Conservation (phyloP, 1,139 yeast genomes). For the Suzukiozyma palmioleophila region DNA sequence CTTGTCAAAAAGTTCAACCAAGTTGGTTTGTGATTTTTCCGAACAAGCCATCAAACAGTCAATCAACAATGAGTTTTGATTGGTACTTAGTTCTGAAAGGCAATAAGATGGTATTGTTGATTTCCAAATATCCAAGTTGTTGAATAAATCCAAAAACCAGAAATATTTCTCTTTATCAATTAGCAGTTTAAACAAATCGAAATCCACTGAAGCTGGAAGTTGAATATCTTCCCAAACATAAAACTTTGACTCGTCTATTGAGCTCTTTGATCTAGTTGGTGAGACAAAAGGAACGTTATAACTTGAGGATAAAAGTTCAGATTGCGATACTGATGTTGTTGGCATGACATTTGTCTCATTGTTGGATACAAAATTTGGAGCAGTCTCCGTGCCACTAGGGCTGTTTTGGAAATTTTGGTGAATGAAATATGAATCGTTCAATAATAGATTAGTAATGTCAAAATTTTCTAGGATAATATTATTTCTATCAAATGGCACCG, state of each 20-base stretch:
- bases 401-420: conserved; percentile 2
- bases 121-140: conserved; percentile 38
- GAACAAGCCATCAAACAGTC: conserved; percentile 21
- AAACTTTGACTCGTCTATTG: background rate
- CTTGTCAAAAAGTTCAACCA: background rate
- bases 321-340: background rate
- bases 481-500: conserved; percentile 5
- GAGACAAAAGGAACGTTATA: background rate
- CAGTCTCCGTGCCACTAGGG: background rate
- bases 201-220: conserved; percentile 2
- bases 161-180: conserved; percentile 31
- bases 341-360: background rate
- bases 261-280: background rate
- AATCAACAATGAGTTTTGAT: conserved; percentile 20
- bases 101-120: conserved; percentile 34
- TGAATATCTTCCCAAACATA: background rate
- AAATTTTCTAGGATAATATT: conserved; percentile 17
- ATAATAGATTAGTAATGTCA: conserved; percentile 20
- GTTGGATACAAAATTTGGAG: background rate
- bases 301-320: background rate
- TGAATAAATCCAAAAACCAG: conserved; percentile 39
- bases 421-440: conserved; percentile 14
- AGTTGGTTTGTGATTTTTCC: conserved; percentile 13
- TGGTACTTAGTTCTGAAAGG: conserved; percentile 10
- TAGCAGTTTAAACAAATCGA: conserved; percentile 16